Evolutionary conservation across 192 early-diverging fungal genomes (phyloP).

Genomic region (Linnemannia exigua): DNA sequence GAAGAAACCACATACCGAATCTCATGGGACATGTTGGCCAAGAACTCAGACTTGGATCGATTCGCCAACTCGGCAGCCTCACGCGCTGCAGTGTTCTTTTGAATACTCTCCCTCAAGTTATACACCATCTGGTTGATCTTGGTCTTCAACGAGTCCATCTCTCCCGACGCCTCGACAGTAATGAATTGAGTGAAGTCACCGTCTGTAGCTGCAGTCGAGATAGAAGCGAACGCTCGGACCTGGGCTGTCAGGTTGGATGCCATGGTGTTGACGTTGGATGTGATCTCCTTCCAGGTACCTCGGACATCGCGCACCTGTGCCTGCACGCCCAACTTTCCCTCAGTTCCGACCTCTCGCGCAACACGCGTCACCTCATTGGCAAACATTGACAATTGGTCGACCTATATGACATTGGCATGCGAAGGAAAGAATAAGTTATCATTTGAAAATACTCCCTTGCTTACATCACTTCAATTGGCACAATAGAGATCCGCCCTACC

Average conservation of each 20-base stretch:
- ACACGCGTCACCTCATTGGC: constrained; percentile 81
- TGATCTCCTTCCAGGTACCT: constrained; percentile 85
- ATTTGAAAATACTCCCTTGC: not conserved
- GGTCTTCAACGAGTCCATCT: constrained; percentile 87
- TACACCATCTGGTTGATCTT: constrained; percentile 90
- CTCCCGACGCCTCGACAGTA: constrained; percentile 83
- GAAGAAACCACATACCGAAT: constrained; percentile 13
- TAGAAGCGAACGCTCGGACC: constrained; percentile 86
- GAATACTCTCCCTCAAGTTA: constrained; percentile 81
- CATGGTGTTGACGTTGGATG: constrained; percentile 84
- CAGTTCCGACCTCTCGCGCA: constrained; percentile 81
- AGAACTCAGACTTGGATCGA: constrained; percentile 80
- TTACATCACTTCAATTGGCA: not conserved
- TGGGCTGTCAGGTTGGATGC: constrained; percentile 81
- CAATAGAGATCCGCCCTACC: constrained; percentile 29
- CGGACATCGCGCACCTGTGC: constrained; percentile 80
- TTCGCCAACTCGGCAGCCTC: constrained; percentile 89
- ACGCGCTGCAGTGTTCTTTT: constrained; percentile 83
- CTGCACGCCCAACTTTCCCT: constrained; percentile 85
- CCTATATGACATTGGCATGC: not conserved
- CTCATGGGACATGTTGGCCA: constrained; percentile 76
- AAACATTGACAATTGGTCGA: constrained; percentile 69
- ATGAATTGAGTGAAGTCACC: constrained; percentile 82
- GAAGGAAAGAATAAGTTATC: not conserved
- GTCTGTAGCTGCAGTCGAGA: constrained; percentile 78